phyloP scores from a whole-genome alignment of 164 flowering plant species.

The Houttuynia cordata region DNA sequence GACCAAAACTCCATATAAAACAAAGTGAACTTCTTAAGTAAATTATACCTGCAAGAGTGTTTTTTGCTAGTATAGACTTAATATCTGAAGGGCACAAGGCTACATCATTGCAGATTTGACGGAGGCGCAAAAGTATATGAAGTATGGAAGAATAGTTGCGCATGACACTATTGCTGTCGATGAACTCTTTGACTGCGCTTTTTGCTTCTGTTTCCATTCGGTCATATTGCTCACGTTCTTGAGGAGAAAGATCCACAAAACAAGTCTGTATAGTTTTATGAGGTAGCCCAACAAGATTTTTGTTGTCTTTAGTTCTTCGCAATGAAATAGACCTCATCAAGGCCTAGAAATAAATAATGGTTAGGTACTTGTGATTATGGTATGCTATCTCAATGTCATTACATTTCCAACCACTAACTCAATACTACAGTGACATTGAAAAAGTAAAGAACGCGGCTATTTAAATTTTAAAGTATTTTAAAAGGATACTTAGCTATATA shows the following conservation, averaged over 20 bases:
- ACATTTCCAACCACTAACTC: background rate
- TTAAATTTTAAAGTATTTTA: too few species aligned
- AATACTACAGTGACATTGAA: background rate
- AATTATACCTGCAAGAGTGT: conserved; percentile 55
- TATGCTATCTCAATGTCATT: background rate
- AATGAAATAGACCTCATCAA: conserved; percentile 72
- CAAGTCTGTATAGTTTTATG: conserved; percentile 56
- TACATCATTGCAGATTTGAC: conserved; percentile 63
- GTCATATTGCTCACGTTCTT: conserved; percentile 73
- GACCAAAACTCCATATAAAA: background rate
- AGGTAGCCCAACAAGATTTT: conserved; percentile 38
- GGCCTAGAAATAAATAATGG: conserved; percentile 28
- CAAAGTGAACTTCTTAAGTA: background rate
- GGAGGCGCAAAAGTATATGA: conserved; percentile 60
- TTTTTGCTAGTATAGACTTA: conserved; percentile 34
- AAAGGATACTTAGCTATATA: background rate
- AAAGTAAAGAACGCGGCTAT: background rate
- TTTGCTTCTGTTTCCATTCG: conserved; percentile 59
- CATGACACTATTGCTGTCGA: conserved; percentile 27
- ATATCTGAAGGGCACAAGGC: conserved; percentile 70
- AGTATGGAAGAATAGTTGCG: conserved; percentile 61
- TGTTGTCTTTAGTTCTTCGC: conserved; percentile 64
- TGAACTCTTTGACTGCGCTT: conserved; percentile 30
- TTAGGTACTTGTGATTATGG: conserved; percentile 60
- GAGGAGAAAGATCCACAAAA: conserved; percentile 54